Evolutionary conservation across 2,329 filamentous ascomycete genomes (phyloP).

Genomic region (Exserohilum turcica): DNA sequence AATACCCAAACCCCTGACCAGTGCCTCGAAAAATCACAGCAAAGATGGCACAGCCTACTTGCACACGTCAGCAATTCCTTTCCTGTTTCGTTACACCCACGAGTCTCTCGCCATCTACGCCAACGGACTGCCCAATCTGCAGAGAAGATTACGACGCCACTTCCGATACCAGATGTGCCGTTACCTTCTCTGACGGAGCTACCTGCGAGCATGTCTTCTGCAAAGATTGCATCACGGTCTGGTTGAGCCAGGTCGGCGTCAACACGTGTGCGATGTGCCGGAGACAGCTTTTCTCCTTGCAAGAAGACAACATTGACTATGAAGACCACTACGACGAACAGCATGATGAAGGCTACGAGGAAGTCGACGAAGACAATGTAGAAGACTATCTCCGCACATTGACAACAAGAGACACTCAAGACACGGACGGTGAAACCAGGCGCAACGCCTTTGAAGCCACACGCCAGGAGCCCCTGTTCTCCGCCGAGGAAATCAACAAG

Average conservation of each 20-base stretch:
- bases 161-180: background rate
- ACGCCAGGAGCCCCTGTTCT: background rate
- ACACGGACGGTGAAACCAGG: no score
- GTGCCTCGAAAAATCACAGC: background rate
- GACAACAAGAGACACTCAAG: no score
- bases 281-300: background rate
- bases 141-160: background rate
- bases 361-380: background rate
- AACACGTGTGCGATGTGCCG: constrained; percentile 8
- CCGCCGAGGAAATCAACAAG: background rate
- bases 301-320: background rate
- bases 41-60: background rate
- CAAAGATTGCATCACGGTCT: background rate
- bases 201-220: constrained; percentile 11
- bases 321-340: background rate
- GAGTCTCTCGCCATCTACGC: background rate
- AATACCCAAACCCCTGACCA: background rate
- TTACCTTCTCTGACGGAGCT: background rate
- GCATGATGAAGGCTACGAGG: background rate
- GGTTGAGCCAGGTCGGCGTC: background rate
- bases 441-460: no score
- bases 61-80: constrained; percentile 1
- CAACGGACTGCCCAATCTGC: constrained; percentile 6
- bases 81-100: background rate
- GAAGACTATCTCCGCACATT: no score